These are phyloP conservation scores for Pugionium cornutum DNA, from an alignment of 345 rosid species.

Conservation along the genomic window DNA sequence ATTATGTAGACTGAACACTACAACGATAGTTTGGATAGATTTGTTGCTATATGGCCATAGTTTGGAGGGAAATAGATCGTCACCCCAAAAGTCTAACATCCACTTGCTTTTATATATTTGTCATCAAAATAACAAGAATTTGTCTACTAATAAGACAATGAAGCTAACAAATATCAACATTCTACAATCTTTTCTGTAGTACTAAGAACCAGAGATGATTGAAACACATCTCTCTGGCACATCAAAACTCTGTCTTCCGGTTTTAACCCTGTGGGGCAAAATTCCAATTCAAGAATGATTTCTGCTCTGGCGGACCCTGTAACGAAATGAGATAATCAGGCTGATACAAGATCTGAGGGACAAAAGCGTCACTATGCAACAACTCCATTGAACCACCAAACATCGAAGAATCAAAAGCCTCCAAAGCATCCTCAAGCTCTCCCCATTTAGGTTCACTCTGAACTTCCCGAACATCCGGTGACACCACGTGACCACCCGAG, in stretches of 20 bases:
- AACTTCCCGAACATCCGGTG: conserved; percentile 64
- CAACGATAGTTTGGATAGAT: too few relatives aligned
- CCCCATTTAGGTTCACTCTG: conserved; percentile 63
- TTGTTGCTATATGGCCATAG: too few relatives aligned
- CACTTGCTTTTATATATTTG: neutral
- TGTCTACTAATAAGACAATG: conserved; percentile 28
- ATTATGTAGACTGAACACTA: too few relatives aligned
- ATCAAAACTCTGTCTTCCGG: conserved; percentile 10
- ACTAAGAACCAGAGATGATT: conserved; percentile 22
- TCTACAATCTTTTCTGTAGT: conserved; percentile 30
- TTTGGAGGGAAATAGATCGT: too few relatives aligned
- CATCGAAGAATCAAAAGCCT: conserved; percentile 45
- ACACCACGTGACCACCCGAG: conserved; percentile 76
- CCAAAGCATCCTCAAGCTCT: conserved; percentile 38
- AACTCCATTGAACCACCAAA: conserved; percentile 41
- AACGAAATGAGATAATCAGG: conserved; percentile 31
- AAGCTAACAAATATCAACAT: conserved; percentile 39
- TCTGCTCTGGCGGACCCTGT: conserved; percentile 38
- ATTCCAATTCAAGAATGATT: conserved; percentile 41
- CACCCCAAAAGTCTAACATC: too few relatives aligned
- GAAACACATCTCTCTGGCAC: conserved; percentile 18
- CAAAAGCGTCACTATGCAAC: conserved; percentile 57
- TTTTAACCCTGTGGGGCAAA: conserved; percentile 32
- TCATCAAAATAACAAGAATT: conserved; percentile 35
- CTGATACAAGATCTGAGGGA: conserved; percentile 51